Evolutionary conservation across 1,284 basidiomycete genomes (phyloP).

Genomic region (Rhodotorula sp.): DNA sequence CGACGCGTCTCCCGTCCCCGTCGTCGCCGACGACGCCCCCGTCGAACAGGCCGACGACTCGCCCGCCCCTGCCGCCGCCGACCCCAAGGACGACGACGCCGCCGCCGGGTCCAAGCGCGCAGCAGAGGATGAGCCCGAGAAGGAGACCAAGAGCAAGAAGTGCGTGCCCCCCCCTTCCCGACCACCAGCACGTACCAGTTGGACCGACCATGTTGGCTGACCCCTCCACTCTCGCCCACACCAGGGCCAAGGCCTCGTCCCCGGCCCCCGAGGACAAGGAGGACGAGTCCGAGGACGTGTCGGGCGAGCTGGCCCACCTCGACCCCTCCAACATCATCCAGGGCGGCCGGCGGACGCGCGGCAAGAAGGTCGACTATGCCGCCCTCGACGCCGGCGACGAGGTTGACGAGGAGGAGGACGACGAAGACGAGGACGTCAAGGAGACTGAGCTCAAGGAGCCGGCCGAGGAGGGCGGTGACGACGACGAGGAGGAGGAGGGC

Average conservation of each 20-base stretch:
- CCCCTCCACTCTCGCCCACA: not conserved
- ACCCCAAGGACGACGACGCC: constrained; percentile 1
- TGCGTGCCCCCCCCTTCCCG: not conserved
- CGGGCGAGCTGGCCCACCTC: constrained; percentile 31
- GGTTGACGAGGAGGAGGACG: constrained; percentile 21
- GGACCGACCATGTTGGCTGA: not conserved
- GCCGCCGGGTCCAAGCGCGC: constrained; percentile 16
- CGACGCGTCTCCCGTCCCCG: constrained; percentile 17
- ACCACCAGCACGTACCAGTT: not conserved
- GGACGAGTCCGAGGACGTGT: constrained; percentile 28
- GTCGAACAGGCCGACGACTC: constrained; percentile 3
- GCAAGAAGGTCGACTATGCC: constrained; percentile 36
- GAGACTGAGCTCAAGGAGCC: constrained; percentile 12
- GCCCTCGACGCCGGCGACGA: constrained; percentile 10
- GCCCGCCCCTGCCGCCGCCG: not conserved
- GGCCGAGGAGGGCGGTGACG: constrained; percentile 19
- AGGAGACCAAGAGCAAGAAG: constrained; percentile 19
- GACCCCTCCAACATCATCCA: constrained; percentile 36
- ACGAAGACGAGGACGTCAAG: constrained; percentile 21
- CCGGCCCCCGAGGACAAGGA: constrained; percentile 7
- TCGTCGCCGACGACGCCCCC: too few relatives aligned
- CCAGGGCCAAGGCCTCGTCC: not conserved
- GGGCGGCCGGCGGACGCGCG: constrained; percentile 31
- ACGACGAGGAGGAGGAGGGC: constrained; percentile 25
- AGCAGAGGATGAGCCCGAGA: constrained; percentile 16